phyloP scores from a whole-genome alignment of 139 green algal species.

The Micractinium sp. region DNA sequence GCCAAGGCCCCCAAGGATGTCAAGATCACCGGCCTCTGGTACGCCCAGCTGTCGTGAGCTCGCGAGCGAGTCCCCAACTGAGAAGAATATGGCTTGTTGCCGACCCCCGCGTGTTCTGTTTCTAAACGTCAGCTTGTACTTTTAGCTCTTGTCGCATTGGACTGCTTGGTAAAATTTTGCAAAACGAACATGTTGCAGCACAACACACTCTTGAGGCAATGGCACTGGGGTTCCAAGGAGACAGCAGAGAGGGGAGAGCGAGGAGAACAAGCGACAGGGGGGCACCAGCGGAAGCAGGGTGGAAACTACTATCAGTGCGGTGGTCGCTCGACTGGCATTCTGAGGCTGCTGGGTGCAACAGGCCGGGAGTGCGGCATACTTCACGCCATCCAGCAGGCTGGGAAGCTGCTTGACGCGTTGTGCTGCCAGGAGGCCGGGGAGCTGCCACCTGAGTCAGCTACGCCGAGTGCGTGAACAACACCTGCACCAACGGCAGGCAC shows the following conservation, averaged over 20 bases:
- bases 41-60: conserved; percentile 21
- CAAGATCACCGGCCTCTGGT: conserved; percentile 97
- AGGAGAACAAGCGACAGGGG: too few relatives aligned
- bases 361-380: background rate
- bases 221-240: background rate
- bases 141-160: background rate
- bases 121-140: background rate
- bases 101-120: background rate
- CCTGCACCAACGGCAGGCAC: background rate
- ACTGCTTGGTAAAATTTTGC: background rate
- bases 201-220: too few relatives aligned
- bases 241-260: background rate
- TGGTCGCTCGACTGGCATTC: too few relatives aligned
- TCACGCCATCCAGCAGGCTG: background rate
- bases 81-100: conserved; percentile 14
- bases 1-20: conserved; percentile 99
- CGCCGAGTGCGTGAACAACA: background rate
- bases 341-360: too few relatives aligned
- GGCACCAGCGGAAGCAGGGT: too few relatives aligned
- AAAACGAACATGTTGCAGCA: background rate
- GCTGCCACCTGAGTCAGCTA: background rate
- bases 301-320: too few relatives aligned
- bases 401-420: background rate
- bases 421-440: background rate
- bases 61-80: background rate